phyloP scores from a whole-genome alignment of 2,329 filamentous ascomycete genomes.

The Pyrenophora seminiperda region DNA sequence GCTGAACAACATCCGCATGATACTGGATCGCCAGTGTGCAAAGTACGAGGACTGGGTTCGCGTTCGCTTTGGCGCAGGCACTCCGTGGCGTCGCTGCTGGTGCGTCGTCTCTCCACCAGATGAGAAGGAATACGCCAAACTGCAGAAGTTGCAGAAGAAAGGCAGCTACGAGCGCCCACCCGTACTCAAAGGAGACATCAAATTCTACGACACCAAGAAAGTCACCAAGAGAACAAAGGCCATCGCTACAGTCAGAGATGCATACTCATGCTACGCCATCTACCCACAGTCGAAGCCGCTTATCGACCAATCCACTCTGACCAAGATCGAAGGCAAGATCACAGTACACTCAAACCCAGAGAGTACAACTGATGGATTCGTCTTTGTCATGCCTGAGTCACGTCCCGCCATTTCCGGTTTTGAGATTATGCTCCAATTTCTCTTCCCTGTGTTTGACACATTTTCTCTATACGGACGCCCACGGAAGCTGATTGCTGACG shows the following conservation, averaged over 20 bases:
- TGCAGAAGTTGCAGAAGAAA: constrained; percentile 82
- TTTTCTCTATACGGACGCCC: constrained; percentile 92
- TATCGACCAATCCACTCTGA: constrained; percentile 89
- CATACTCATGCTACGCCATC: constrained; percentile 90
- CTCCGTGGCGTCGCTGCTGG: constrained; percentile 96
- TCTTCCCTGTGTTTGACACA: constrained; percentile 93
- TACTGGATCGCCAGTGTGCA: constrained; percentile 80
- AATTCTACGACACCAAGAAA: constrained; percentile 89
- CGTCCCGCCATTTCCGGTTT: constrained; percentile 92
- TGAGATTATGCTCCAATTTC: constrained; percentile 89
- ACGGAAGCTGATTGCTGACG: constrained; percentile 82
- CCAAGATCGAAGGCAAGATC: constrained; percentile 92
- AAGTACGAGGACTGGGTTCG: constrained; percentile 91
- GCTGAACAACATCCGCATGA: constrained; percentile 86
- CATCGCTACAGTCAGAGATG: constrained; percentile 88
- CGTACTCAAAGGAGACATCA: constrained; percentile 84
- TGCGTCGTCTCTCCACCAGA: constrained; percentile 91
- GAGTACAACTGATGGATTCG: constrained; percentile 84
- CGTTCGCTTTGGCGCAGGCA: constrained; percentile 92
- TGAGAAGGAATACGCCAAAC: constrained; percentile 86
- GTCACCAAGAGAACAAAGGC: constrained; percentile 90
- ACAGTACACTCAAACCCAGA: constrained; percentile 82
- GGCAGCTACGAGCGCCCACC: constrained; percentile 79
- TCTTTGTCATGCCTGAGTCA: constrained; percentile 96
- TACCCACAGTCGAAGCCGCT: constrained; percentile 94